Base-by-base conservation (phyloP, 768 basidiomycete genomes). In the Amanita jacksonii region DNA sequence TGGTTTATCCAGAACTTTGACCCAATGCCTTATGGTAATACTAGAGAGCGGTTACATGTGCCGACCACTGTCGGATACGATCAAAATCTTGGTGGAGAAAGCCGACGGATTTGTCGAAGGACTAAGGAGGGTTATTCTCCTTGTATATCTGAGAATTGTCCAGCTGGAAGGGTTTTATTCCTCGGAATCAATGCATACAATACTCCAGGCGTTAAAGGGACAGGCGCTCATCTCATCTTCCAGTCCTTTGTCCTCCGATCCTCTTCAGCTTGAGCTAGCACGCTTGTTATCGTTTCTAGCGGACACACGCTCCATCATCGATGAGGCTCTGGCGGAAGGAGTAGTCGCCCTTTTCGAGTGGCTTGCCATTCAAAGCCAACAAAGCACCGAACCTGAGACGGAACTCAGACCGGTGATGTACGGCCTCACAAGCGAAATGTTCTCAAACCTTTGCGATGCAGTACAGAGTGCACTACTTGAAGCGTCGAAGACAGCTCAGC, bases 21-120 rank as follows among this genome's bases (percentile, higher is more conserved):
- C 62, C 8, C 49, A 55, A 3, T 67, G 67, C 32, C 57, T 85
- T 25, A 57, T 62, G 23, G 57, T 63, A 10, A 51, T 81, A n/a
- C 54, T 77, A 30, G 74, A 74, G 18, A 60, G 62, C 9, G 69
- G 68, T 40, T 52, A 75, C n/a, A 60, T 64, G 25, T 77, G 76
- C 4, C 54, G 60, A 8, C 51, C 68, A 15, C 60, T 81, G 6
- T 57, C 65, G 4, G 64, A 66, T 28, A 54, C 81, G n/a, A 58
- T 65, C 4, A 62, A 61, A 30, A 43, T 52, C 3, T 34, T 64
- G 12, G 61, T 55, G 3, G 52, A 49, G 33, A 50, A 60, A 31
- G 53, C 58, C 20, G 42, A 18, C 8, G 38, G 48, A 4, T 65
- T 67, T 19, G 52, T 53, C 10, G 56, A 57, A 13, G 61, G 62